A percentile compares a stretch with the other conserved stretches of the same genome.
Conservation (phyloP, 768 basidiomycete species). For the Lactifluus piperatus region DNA sequence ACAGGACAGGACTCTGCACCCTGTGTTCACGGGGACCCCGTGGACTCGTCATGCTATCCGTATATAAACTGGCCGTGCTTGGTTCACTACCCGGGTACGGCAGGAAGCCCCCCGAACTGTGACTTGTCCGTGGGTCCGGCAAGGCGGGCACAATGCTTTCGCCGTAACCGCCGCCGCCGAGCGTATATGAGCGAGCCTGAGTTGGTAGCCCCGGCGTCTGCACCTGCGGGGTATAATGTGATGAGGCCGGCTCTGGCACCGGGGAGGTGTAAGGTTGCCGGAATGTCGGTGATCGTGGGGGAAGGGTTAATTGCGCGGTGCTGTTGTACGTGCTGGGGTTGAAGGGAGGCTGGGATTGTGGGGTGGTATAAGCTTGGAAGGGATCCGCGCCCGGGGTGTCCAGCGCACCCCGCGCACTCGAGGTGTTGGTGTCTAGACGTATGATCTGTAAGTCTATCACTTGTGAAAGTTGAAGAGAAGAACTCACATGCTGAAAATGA, state of each 20-base stretch:
- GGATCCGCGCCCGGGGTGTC: conserved; percentile 33
- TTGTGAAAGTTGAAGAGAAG: background rate
- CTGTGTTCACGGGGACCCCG: background rate
- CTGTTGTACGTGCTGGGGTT: conserved; percentile 36
- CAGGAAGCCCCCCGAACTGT: conserved; percentile 18
- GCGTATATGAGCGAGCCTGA: conserved; percentile 39
- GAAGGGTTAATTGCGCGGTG: conserved; percentile 23
- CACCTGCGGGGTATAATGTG: conserved; percentile 11
- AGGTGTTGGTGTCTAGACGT: conserved; percentile 46
- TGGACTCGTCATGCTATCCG: background rate
- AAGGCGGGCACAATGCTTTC: conserved; percentile 31
- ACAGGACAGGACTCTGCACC: conserved; percentile 17
- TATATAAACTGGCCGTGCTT: conserved; percentile 10
- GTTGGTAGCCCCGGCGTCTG: background rate
- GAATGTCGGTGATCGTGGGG: background rate
- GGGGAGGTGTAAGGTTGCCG: conserved; percentile 13
- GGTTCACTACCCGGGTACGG: conserved; percentile 17
- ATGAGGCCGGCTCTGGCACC: conserved; percentile 3
- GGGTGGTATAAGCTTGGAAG: conserved; percentile 31
- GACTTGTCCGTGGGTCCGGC: conserved; percentile 9
- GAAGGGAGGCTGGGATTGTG: conserved; percentile 26
- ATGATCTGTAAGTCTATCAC: background rate
- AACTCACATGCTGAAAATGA: conserved; percentile 41
- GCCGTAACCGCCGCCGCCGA: conserved; percentile 51
- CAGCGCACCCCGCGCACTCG: conserved; percentile 42